Evolutionary conservation across 306 rosid genomes (phyloP), one percentile per base, ranked within the genome.

Genomic region (Malus sieversii): DNA sequence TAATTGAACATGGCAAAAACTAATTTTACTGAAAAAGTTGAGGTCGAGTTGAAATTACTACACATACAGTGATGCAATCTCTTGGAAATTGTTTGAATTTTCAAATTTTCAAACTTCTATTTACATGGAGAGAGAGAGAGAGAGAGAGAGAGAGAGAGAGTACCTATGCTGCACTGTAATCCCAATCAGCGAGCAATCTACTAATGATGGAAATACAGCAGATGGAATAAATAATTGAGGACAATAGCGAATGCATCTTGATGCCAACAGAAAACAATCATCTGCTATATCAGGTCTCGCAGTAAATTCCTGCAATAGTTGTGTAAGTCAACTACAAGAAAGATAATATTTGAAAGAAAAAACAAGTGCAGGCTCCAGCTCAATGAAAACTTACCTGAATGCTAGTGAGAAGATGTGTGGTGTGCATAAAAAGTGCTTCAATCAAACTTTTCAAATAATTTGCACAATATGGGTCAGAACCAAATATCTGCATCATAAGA

Each of bases 231-330:
- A 96, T 68, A 96, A 83, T 78, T 89, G 98, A 65, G 99, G 98
- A 82, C 99, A 96, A 85, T 96, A 96, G 44, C 99, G 99, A 79
- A 96, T 92, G 87, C 99, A 96, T 84, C 99, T 90, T 2, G 99
- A 96, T 59, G 99, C 99, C 89, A 96, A 83, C 82, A 96, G 79
- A 80, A 96, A 96, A 77, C 99, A 96, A 83, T 96, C 99, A 90
- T 96, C 99, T 64, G 98, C 99, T 78, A 96, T 90, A 84, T 96
- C 99, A 67, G 99, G 99, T 82, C 99, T 89, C 23, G 97, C 93
- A 78, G 99, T 96, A 85, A 96, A 96, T 81, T 96, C 99, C 99
- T 96, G 92, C 68, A 86, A 75, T 74, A 53, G 52, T 75, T 51
- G 70, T 73, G 62, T 20, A 55, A 65, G 75, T 66, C 77, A 61